Percentiles rank a stretch among this genome's conserved stretches.
phyloP scores from a whole-genome alignment of 2,329 filamentous ascomycete species.

The Triangularia verruculosa region DNA sequence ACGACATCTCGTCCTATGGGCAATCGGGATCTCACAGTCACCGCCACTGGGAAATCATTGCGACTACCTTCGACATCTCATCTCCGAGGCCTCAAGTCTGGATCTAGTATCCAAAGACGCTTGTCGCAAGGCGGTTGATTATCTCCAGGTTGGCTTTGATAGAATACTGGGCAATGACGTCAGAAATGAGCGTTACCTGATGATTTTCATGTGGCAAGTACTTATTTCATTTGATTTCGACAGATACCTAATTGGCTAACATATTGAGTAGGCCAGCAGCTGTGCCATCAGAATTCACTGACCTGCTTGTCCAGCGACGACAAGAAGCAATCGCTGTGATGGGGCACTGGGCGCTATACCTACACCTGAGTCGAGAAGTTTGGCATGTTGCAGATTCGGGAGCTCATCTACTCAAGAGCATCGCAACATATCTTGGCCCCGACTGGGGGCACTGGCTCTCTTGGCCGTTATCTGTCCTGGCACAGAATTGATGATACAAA shows the following conservation, averaged over 20 bases:
- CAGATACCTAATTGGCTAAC: neutral
- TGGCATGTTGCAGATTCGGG: constrained; percentile 40
- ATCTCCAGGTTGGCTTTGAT: constrained; percentile 27
- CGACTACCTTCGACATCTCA: constrained; percentile 16
- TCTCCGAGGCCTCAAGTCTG: constrained; percentile 16
- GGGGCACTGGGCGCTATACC: constrained; percentile 48
- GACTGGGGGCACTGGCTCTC: constrained; percentile 23
- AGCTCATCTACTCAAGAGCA: constrained; percentile 28
- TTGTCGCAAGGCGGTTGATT: constrained; percentile 20
- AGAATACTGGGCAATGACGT: constrained; percentile 15
- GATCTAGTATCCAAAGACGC: constrained; percentile 14
- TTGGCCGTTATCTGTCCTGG: constrained; percentile 22
- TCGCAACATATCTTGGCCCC: constrained; percentile 24
- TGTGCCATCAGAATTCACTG: constrained; percentile 35
- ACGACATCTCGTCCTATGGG: constrained; percentile 23
- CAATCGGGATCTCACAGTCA: constrained; percentile 16
- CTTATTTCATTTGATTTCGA: constrained; percentile 7
- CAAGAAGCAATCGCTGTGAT: constrained; percentile 46
- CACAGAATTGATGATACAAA: neutral
- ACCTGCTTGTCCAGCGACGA: constrained; percentile 35
- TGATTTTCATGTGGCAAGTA: constrained; percentile 31
- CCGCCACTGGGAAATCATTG: constrained; percentile 20
- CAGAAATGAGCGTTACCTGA: constrained; percentile 21
- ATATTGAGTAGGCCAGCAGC: constrained; percentile 13
- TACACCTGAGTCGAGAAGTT: constrained; percentile 39